Conservation (phyloP, 768 basidiomycete species). For the Exidia glandulosa region DNA sequence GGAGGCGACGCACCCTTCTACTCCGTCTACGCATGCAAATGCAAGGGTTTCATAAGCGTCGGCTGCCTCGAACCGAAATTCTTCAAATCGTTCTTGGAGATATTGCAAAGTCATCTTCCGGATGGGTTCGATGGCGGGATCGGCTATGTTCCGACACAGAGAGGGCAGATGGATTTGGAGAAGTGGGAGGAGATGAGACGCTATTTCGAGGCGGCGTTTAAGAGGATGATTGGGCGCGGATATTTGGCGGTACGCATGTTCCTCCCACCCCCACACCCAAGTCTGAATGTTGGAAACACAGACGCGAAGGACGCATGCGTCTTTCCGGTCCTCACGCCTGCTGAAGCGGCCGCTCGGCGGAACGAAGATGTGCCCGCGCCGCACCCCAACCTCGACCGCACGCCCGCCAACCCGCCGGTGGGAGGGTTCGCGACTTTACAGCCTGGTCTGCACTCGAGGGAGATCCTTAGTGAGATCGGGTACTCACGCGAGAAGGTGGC, state of each 20-base stretch:
- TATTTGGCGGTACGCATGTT: constrained; percentile 45
- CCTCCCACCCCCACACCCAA: neutral
- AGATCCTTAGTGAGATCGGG: constrained; percentile 40
- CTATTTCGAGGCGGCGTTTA: constrained; percentile 58
- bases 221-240: constrained; percentile 53
- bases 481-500: too few species aligned
- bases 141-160: constrained; percentile 36
- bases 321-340: constrained; percentile 52
- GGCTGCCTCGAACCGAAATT: constrained; percentile 69
- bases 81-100: constrained; percentile 48
- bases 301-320: constrained; percentile 47
- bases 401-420: constrained; percentile 13
- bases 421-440: constrained; percentile 16
- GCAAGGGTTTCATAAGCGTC: constrained; percentile 65
- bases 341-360: constrained; percentile 43
- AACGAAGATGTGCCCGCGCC: constrained; percentile 32
- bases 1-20: constrained; percentile 79
- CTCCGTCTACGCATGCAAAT: constrained; percentile 58
- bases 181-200: constrained; percentile 47
- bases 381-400: constrained; percentile 37
- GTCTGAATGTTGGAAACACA: neutral
- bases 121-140: constrained; percentile 29
- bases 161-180: constrained; percentile 32
- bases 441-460: constrained; percentile 44
- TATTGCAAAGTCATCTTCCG: constrained; percentile 41